These are phyloP conservation scores for Protomyces arabidopsidicola DNA, from an alignment of 1,139 yeast genomes.

Conservation along the genomic window DNA sequence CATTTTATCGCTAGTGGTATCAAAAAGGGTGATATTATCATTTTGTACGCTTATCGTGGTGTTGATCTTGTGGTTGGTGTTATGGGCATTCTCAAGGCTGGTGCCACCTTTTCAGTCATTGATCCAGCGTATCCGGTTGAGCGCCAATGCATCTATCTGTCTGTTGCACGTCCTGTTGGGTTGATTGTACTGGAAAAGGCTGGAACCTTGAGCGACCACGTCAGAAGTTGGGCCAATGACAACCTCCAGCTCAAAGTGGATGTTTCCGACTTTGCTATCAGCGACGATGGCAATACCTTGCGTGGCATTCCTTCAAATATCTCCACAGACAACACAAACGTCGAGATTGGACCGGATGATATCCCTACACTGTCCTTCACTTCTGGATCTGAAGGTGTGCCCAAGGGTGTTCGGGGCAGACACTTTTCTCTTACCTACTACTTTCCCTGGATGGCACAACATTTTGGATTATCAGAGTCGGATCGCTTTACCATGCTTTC, in stretches of 20 bases:
- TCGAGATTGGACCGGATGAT: slow-evolving; percentile 95
- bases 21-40: slow-evolving; percentile 85
- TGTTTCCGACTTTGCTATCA: slow-evolving; percentile 70
- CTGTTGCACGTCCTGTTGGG: slow-evolving; percentile 90
- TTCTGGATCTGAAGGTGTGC: slow-evolving; percentile 97
- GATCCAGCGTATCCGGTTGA: slow-evolving; percentile 99
- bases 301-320: slow-evolving; percentile 51
- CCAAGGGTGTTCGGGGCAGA: slow-evolving; percentile 97
- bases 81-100: slow-evolving; percentile 96
- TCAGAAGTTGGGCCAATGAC: slow-evolving; percentile 64
- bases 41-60: slow-evolving; percentile 96
- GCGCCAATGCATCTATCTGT: slow-evolving; percentile 84
- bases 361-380: slow-evolving; percentile 96
- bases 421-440: slow-evolving; percentile 94
- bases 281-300: slow-evolving; percentile 64
- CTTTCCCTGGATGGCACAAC: slow-evolving; percentile 96
- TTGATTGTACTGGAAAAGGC: slow-evolving; percentile 86
- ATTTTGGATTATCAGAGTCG: slow-evolving; percentile 67
- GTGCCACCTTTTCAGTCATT: slow-evolving; percentile 95
- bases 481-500: slow-evolving; percentile 96
- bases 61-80: slow-evolving; percentile 95
- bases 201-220: slow-evolving; percentile 70
- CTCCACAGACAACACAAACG: slow-evolving; percentile 65
- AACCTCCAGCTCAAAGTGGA: slow-evolving; percentile 69
- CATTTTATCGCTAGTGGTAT: slow-evolving; percentile 77